Conservation (phyloP, 2,329 filamentous ascomycete species). For the Chalara sp. region DNA sequence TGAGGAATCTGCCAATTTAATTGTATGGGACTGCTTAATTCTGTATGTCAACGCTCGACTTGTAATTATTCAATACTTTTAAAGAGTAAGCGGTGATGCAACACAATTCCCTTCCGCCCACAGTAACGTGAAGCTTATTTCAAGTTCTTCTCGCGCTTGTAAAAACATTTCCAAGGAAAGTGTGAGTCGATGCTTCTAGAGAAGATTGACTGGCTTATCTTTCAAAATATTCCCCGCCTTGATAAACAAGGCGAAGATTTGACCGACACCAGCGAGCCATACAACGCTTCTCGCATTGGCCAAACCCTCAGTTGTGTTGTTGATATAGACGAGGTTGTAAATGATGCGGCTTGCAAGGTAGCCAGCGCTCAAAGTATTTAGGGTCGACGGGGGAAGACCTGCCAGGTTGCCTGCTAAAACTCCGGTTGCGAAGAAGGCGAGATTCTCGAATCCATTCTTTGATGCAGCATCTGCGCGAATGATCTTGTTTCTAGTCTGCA, state of each 20-base stretch:
- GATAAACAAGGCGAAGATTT: slow-evolving; percentile 16
- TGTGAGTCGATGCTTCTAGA: background rate
- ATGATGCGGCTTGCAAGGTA: slow-evolving; percentile 15
- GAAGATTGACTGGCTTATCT: background rate
- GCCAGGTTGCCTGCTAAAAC: slow-evolving; percentile 32
- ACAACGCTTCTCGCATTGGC: slow-evolving; percentile 10
- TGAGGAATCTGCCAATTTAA: too few relatives aligned
- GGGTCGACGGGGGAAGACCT: slow-evolving; percentile 16
- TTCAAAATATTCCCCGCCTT: slow-evolving; percentile 17
- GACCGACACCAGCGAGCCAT: slow-evolving; percentile 13
- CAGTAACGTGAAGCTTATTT: too few relatives aligned
- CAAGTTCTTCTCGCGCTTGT: too few relatives aligned
- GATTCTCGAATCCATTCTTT: slow-evolving; percentile 32
- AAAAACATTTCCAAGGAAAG: too few relatives aligned
- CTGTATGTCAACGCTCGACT: too few relatives aligned
- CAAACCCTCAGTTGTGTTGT: slow-evolving; percentile 7
- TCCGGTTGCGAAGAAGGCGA: slow-evolving; percentile 32
- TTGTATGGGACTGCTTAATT: too few relatives aligned
- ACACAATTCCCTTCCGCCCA: too few relatives aligned
- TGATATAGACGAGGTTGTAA: slow-evolving; percentile 20
- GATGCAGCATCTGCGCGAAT: slow-evolving; percentile 30
- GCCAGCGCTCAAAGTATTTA: slow-evolving; percentile 13
- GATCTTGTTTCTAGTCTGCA: slow-evolving; percentile 26
- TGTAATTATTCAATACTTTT: too few relatives aligned
- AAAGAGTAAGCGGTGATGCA: too few relatives aligned